Conservation (phyloP, 225 moss, liverwort and hornwort species). For the Ulota crispa region DNA sequence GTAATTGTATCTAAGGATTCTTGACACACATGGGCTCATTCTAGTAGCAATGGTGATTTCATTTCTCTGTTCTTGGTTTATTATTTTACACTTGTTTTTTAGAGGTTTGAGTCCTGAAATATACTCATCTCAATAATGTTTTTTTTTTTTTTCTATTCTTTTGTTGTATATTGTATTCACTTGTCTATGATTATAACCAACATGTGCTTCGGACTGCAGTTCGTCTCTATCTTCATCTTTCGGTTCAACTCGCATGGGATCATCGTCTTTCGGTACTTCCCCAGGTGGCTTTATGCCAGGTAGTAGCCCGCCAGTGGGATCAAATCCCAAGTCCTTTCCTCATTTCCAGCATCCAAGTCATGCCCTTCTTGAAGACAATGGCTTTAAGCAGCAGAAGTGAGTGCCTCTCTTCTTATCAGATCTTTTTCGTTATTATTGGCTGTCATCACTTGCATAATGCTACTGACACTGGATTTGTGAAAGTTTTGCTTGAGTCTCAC, state of each 20-base stretch:
- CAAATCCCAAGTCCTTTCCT: constrained; percentile 93
- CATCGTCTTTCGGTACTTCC: constrained; percentile 84
- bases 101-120: neutral
- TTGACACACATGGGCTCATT: neutral
- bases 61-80: neutral
- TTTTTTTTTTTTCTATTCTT: too few relatives aligned
- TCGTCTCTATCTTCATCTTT: constrained; percentile 76
- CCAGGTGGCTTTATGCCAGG: constrained; percentile 73
- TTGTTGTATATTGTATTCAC: neutral
- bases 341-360: constrained; percentile 99
- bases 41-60: neutral
- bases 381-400: constrained; percentile 99
- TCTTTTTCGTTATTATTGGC: neutral
- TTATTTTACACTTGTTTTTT: neutral
- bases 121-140: neutral
- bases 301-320: constrained; percentile 90
- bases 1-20: neutral
- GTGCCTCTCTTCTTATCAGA: constrained; percentile 4
- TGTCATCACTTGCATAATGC: neutral
- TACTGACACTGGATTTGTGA: neutral
- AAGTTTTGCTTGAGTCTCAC: neutral
- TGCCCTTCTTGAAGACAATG: constrained; percentile 96
- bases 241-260: constrained; percentile 78
- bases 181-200: neutral
- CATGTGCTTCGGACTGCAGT: constrained; percentile 46